A percentile compares a stretch with the other conserved stretches of the same genome.
Conservation (phyloP, 1,284 basidiomycete genomes). For the Moniliella sp. region DNA sequence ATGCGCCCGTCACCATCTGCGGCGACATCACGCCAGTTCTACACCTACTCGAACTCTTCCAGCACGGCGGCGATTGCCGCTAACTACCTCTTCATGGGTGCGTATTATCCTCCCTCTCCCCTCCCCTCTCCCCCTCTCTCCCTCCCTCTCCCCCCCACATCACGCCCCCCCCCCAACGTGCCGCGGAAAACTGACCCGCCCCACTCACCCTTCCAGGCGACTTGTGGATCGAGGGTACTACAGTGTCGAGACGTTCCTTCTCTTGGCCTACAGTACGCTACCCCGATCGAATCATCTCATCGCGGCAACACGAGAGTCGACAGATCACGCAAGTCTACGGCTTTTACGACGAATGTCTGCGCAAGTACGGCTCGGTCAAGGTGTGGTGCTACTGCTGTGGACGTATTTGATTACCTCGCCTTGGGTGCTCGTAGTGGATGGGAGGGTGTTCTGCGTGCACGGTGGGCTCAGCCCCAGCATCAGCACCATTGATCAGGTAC, state of each 20-base stretch:
- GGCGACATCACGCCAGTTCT: no score
- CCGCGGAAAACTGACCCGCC: background rate
- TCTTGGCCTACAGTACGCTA: conserved; percentile 88
- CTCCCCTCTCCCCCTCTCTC: no score
- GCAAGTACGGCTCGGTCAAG: conserved; percentile 82
- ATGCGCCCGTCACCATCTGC: conserved; percentile 91
- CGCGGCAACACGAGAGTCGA: conserved; percentile 94
- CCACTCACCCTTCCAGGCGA: conserved; percentile 7
- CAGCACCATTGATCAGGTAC: conserved; percentile 12
- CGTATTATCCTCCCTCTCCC: conserved; percentile 20
- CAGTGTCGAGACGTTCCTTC: conserved; percentile 83
- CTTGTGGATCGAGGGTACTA: conserved; percentile 60
- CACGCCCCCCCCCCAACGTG: no score
- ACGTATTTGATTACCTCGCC: conserved; percentile 90
- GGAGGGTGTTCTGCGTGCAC: conserved; percentile 73
- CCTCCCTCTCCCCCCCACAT: no score
- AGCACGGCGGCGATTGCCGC: conserved; percentile 78
- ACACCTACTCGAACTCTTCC: conserved; percentile 92
- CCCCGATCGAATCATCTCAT: conserved; percentile 81
- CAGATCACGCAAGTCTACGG: conserved; percentile 91
- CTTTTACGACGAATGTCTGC: conserved; percentile 92
- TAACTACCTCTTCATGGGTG: conserved; percentile 97
- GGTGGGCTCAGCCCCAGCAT: conserved; percentile 54
- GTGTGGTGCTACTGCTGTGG: conserved; percentile 96
- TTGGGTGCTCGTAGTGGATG: conserved; percentile 84